Percentiles rank a stretch among this genome's conserved stretches.
phyloP scores from a whole-genome alignment of 1,139 yeast species.

The Pichia sorboxylosa region DNA sequence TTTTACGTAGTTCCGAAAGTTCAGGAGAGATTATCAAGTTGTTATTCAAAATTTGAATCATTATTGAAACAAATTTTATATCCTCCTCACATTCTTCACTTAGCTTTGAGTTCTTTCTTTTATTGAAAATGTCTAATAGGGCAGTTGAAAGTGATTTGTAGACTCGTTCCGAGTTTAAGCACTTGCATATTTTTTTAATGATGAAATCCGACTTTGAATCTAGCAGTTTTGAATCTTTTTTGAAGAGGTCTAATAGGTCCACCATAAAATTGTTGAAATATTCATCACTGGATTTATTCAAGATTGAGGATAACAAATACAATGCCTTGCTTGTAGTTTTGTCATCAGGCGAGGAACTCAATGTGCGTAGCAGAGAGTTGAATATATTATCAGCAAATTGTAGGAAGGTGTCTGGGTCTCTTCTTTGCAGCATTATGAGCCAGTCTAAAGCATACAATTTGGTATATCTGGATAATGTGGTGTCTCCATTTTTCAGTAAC shows the following conservation, averaged over 20 bases:
- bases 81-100: constrained; percentile 33
- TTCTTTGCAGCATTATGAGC: constrained; percentile 73
- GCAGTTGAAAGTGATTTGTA: constrained; percentile 75
- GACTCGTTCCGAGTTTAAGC: constrained; percentile 72
- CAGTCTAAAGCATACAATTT: constrained; percentile 82
- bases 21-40: constrained; percentile 86
- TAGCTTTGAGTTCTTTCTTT: neutral
- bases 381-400: constrained; percentile 57
- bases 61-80: constrained; percentile 61
- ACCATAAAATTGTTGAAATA: constrained; percentile 70
- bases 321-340: constrained; percentile 72
- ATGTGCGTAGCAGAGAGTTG: constrained; percentile 65
- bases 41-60: constrained; percentile 80
- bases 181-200: constrained; percentile 70
- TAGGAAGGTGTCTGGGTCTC: constrained; percentile 52
- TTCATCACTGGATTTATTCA: constrained; percentile 64
- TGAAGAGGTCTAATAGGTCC: constrained; percentile 59
- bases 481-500: constrained; percentile 46
- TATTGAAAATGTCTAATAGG: constrained; percentile 30
- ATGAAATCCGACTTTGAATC: constrained; percentile 76
- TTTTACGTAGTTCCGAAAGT: constrained; percentile 53
- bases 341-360: constrained; percentile 79
- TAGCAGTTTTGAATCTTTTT: constrained; percentile 49
- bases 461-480: constrained; percentile 67
- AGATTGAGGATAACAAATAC: constrained; percentile 66